These are phyloP conservation scores for Aureobasidium vineae DNA, from an alignment of 2,329 filamentous ascomycete species.

Conservation along the genomic window DNA sequence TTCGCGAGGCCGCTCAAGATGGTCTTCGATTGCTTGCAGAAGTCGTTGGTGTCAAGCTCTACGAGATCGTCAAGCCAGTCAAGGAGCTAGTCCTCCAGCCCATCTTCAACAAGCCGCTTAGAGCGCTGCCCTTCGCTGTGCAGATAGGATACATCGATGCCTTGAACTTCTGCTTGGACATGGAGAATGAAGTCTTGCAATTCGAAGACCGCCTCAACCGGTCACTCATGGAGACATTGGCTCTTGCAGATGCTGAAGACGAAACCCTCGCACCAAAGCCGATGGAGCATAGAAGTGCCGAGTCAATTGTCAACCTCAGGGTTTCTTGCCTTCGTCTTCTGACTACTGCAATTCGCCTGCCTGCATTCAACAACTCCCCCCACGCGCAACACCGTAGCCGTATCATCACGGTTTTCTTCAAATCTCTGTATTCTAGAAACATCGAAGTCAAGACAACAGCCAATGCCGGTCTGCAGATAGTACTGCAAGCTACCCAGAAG, in stretches of 20 bases:
- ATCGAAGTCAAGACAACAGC: constrained; percentile 90
- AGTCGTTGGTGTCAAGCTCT: constrained; percentile 72
- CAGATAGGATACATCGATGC: constrained; percentile 99
- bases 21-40: constrained; percentile 79
- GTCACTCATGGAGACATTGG: constrained; percentile 88
- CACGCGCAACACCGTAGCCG: constrained; percentile 54
- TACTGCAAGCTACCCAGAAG: constrained; percentile 84
- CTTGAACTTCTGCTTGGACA: constrained; percentile 87
- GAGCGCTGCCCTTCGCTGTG: constrained; percentile 87
- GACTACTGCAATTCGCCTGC: constrained; percentile 88
- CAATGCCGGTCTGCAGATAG: constrained; percentile 82
- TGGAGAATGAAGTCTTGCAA: constrained; percentile 83
- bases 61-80: constrained; percentile 84
- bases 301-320: constrained; percentile 85
- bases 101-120: constrained; percentile 91
- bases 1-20: constrained; percentile 80
- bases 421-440: constrained; percentile 90
- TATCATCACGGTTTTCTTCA: constrained; percentile 97
- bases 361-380: constrained; percentile 80
- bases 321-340: constrained; percentile 92
- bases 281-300: constrained; percentile 90
- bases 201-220: constrained; percentile 92
- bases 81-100: constrained; percentile 86
- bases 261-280: constrained; percentile 91
- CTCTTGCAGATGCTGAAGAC: constrained; percentile 90